Conservation (phyloP, 2,329 filamentous ascomycete species). For the Neofusicoccum kwambonambiense region DNA sequence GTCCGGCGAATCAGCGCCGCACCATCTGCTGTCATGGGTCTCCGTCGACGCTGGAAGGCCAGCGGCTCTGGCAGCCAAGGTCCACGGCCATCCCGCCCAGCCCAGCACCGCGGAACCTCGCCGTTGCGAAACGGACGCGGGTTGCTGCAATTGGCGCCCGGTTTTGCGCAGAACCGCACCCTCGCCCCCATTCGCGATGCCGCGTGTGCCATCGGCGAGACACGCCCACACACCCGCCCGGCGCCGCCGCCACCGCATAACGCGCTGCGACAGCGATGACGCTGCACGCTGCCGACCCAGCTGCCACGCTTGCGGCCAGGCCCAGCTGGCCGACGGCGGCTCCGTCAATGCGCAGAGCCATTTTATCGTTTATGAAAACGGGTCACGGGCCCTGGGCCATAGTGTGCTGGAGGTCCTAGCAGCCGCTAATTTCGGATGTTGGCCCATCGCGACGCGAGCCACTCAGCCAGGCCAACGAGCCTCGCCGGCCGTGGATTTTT, state of each 20-base stretch:
- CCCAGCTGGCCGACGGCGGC: not conserved
- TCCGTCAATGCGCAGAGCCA: constrained; percentile 6
- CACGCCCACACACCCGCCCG: not conserved
- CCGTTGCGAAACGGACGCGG: constrained; percentile 7
- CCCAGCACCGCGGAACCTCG: not conserved
- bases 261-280: not conserved
- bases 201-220: constrained; percentile 7
- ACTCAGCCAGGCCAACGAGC: not conserved
- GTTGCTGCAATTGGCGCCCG: constrained; percentile 5
- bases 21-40: not conserved
- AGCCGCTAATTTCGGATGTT: constrained; percentile 8
- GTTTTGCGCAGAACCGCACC: not conserved
- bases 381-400: not conserved
- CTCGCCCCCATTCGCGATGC: not conserved
- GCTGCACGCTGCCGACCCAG: not conserved
- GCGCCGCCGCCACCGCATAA: not conserved
- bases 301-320: not conserved
- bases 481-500: not conserved
- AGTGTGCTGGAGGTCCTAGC: not conserved
- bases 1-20: not conserved
- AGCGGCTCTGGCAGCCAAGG: constrained; percentile 3
- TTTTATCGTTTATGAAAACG: constrained; percentile 16
- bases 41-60: not conserved
- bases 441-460: not conserved
- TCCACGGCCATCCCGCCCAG: not conserved